A percentile compares a stretch with the other conserved stretches of the same genome.
Evolutionary conservation across 2,329 filamentous ascomycete genomes (phyloP).

Genomic region (Alternaria incomplexa): DNA sequence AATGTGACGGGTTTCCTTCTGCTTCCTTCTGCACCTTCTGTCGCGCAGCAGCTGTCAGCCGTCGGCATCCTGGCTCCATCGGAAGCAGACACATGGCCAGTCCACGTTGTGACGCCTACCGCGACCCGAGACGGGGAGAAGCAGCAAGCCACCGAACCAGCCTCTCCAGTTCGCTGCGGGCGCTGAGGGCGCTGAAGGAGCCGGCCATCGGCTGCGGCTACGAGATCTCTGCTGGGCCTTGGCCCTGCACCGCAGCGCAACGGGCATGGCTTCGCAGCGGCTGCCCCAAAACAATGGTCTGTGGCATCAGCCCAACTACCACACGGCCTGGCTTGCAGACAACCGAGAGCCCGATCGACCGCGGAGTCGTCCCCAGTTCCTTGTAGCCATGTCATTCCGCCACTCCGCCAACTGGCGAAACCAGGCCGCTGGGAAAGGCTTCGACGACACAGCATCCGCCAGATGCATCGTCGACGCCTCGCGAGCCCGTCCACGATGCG

Average conservation of each 20-base stretch:
- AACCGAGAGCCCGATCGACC: slow-evolving; percentile 33
- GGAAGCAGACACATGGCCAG: slow-evolving; percentile 2
- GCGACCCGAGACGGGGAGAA: slow-evolving; percentile 26
- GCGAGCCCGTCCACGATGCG: slow-evolving; percentile 3
- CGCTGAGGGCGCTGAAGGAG: slow-evolving; percentile 21
- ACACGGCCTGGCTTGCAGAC: slow-evolving; percentile 24
- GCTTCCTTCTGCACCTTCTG: slow-evolving; percentile 1
- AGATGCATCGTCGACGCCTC: neutral
- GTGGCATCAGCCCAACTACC: slow-evolving; percentile 27
- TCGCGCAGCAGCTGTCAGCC: slow-evolving; percentile 14
- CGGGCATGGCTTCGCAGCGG: slow-evolving; percentile 28
- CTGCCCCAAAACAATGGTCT: slow-evolving; percentile 33
- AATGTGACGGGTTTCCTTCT: slow-evolving; percentile 1
- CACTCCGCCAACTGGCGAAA: slow-evolving; percentile 22
- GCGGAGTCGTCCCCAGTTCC: slow-evolving; percentile 34
- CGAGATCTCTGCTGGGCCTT: slow-evolving; percentile 28
- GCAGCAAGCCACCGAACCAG: slow-evolving; percentile 26
- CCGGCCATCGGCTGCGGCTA: slow-evolving; percentile 33
- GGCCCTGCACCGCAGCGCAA: slow-evolving; percentile 22
- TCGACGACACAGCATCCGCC: slow-evolving; percentile 21
- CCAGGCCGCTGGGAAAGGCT: slow-evolving; percentile 39
- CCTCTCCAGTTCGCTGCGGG: slow-evolving; percentile 12
- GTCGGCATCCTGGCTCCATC: slow-evolving; percentile 1
- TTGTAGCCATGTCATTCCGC: slow-evolving; percentile 24
- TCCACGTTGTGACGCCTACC: slow-evolving; percentile 33